Base-by-base conservation (phyloP, 257 asterid genomes). In the Apocynum venetum region DNA sequence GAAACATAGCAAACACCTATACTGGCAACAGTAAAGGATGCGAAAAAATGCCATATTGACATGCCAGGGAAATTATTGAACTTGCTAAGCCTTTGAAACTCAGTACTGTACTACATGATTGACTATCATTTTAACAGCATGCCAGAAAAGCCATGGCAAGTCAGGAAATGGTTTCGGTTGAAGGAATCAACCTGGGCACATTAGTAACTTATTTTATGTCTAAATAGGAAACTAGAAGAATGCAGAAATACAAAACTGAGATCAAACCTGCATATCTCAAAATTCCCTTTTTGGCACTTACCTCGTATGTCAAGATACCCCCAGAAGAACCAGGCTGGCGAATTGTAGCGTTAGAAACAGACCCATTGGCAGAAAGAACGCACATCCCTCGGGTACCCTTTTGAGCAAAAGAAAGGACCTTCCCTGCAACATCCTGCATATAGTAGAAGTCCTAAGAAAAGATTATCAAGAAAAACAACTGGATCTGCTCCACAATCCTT, bases 321-420 rank as follows among this genome's bases (percentile, higher is more conserved):
- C 98, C 98, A n/a, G 97, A 90, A 17, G 93, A 85, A 80, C 97
- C 96, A 1, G 99, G 97, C 88, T 95, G 99, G 74, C 98, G 96
- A 77, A 95, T 88, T 0, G 96, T 93, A 74, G 88, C 97, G 71
- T 90, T 95, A 68, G 98, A 95, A 83, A 95, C 90, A 47, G 93
- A 85, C 35, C 99, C 99, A 79, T 90, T 95, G 10, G 99, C 99
- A 20, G 98, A 90, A 56, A 95, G 92, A 79, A 95, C 89, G 59
- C 99, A 95, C 57, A 95, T 78, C 66, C 98, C 99, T 61, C 96
- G 75, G 77, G 87, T 83, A 40, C 96, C 97, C 86, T 88, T 90
- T 44, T 91, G 98, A 64, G 90, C 90, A 85, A 93, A 89, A 4
- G 95, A 89, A 59, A 89, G 85, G 81, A 95, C 89, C 83, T 93